These are phyloP conservation scores for Bassia scoparia DNA, from an alignment of 148 eudicot genomes.

Conservation along the genomic window DNA sequence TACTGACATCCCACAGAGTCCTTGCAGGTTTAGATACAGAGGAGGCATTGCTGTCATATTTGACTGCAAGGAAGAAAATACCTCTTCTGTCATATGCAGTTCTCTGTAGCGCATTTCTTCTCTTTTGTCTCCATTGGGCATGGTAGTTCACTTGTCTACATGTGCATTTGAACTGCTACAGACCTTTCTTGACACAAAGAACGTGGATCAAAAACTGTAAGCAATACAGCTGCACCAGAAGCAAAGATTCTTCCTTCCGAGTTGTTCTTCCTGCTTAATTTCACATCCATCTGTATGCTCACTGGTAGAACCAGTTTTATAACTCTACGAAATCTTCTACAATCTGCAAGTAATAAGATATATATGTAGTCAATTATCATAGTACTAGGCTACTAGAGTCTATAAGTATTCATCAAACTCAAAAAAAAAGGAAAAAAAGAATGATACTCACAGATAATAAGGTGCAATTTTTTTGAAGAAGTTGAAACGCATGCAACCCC, in stretches of 20 bases:
- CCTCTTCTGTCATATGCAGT: conserved; percentile 20
- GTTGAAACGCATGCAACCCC: conserved; percentile 57
- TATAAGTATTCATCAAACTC: neutral
- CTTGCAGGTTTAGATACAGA: conserved; percentile 24
- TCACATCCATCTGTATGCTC: conserved; percentile 30
- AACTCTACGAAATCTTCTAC: conserved; percentile 29
- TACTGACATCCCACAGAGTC: conserved; percentile 69
- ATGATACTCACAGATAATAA: conserved; percentile 55
- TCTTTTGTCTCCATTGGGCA: conserved; percentile 23
- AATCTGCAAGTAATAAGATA: conserved; percentile 30
- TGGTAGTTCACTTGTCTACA: conserved; percentile 7
- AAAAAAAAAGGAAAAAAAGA: neutral
- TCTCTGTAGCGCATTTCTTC: conserved; percentile 8
- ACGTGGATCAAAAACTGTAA: conserved; percentile 74
- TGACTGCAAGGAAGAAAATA: conserved; percentile 29
- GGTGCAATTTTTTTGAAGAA: conserved; percentile 65
- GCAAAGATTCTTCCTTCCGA: conserved; percentile 45
- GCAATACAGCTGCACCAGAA: conserved; percentile 39
- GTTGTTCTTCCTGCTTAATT: conserved; percentile 24
- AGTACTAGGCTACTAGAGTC: neutral
- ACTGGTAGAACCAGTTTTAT: conserved; percentile 30
- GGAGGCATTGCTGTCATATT: conserved; percentile 22
- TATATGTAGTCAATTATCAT: conserved; percentile 7
- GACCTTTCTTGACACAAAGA: conserved; percentile 23
- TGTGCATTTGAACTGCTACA: conserved; percentile 26